phyloP scores from a whole-genome alignment of 768 basidiomycete genomes.

The Hygrophoropsis aurantiaca region DNA sequence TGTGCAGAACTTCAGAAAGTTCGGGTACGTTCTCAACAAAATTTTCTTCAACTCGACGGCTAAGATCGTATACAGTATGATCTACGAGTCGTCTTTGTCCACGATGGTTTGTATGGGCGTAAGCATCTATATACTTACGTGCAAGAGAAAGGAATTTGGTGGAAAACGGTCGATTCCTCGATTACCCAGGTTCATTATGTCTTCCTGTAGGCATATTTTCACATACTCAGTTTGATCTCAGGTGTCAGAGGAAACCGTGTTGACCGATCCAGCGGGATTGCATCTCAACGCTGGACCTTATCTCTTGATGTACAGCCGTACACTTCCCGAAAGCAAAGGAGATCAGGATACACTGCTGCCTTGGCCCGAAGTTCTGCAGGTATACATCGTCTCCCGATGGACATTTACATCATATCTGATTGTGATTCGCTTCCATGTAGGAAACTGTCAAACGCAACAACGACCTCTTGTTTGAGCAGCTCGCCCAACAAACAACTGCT shows the following conservation, averaged over 20 bases:
- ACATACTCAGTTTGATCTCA: slow-evolving; percentile 20
- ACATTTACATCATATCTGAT: too few relatives aligned
- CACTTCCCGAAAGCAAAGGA: slow-evolving; percentile 20
- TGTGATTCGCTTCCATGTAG: slow-evolving; percentile 9
- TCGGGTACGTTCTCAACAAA: slow-evolving; percentile 38
- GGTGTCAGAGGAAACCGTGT: slow-evolving; percentile 70
- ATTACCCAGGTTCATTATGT: slow-evolving; percentile 71
- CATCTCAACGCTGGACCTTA: slow-evolving; percentile 80
- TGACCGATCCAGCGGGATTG: slow-evolving; percentile 68
- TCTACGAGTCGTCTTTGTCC: slow-evolving; percentile 73
- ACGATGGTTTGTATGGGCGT: slow-evolving; percentile 76
- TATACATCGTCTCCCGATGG: too few relatives aligned
- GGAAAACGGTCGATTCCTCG: slow-evolving; percentile 73
- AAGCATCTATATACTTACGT: slow-evolving; percentile 81
- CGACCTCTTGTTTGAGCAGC: slow-evolving; percentile 19
- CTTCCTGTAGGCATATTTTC: too few relatives aligned
- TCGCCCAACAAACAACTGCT: slow-evolving; percentile 15
- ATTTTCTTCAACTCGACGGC: neutral
- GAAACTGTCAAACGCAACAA: slow-evolving; percentile 30
- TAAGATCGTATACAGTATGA: slow-evolving; percentile 59
- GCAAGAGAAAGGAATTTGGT: slow-evolving; percentile 64
- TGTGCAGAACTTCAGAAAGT: slow-evolving; percentile 64
- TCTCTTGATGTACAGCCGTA: slow-evolving; percentile 65
- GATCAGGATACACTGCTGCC: slow-evolving; percentile 17
- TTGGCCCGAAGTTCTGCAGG: slow-evolving; percentile 20